Evolutionary conservation across 1,139 yeast species (phyloP).

Genomic region (Zygosaccharomyces sapae): DNA sequence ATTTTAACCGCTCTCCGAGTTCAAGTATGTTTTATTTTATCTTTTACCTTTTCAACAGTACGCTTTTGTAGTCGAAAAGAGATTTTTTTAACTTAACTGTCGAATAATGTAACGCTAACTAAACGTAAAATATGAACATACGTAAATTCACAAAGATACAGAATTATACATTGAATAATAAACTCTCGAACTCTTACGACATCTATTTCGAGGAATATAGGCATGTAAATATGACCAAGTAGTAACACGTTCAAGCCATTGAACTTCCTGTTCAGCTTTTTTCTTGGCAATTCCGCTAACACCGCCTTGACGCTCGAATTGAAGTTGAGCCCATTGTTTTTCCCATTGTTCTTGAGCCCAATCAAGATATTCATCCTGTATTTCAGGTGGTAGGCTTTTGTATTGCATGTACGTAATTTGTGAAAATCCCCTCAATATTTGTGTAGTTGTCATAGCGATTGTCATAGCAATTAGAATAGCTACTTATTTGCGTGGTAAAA

Average conservation of each 20-base stretch:
- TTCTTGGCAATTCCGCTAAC: constrained; percentile 12
- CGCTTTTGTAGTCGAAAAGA: neutral
- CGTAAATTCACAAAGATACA: neutral
- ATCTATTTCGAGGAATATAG: constrained; percentile 11
- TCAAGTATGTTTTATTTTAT: neutral
- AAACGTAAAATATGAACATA: neutral
- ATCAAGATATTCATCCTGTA: constrained; percentile 15
- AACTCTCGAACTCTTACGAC: neutral
- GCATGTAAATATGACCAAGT: constrained; percentile 19
- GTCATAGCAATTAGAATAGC: neutral
- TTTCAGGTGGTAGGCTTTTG: constrained; percentile 6
- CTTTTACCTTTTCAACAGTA: neutral
- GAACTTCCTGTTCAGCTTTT: constrained; percentile 14
- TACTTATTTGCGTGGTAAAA: neutral
- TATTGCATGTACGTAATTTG: constrained; percentile 14
- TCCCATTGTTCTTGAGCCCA: constrained; percentile 18
- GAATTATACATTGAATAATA: neutral
- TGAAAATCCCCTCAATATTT: constrained; percentile 9
- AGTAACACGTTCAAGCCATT: constrained; percentile 16
- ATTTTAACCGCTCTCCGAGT: neutral
- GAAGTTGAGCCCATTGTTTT: constrained; percentile 11
- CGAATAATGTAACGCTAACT: neutral
- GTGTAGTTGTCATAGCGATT: constrained; percentile 2
- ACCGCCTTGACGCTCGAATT: constrained; percentile 15
- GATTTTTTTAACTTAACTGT: neutral